Base-by-base conservation (phyloP, 1,284 basidiomycete genomes). In the Trichosporon inkin region DNA sequence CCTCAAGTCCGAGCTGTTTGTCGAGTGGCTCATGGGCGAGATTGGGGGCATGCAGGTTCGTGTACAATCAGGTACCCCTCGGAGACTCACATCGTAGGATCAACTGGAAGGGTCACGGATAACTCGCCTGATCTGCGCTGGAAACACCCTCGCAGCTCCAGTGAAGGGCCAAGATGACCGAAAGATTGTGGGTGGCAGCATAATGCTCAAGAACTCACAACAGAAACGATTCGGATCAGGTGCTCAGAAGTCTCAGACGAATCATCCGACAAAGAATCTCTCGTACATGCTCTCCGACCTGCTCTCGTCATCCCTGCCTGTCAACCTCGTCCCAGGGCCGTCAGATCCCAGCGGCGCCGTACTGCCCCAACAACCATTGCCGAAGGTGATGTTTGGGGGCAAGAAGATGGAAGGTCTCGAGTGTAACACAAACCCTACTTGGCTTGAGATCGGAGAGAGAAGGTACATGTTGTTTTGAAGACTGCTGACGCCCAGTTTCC, bases 301-400 rank as follows among this genome's bases (percentile, higher is more conserved):
- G 35, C 84, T 88, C 64, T 85, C 84, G 19, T 82, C 84, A 37
- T 81, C 85, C 22, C 81, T 93, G 70, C 87, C 89, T 5, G 81
- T 95, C 24, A 90, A 92, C 71, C 80, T 95, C 34, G 81, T 96
- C 19, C 90, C 95, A 0, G 94, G 95, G 11, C 84, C 86, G 53
- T 82, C 82, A 40, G 95, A 99, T 76, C 95, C 95, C 0, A 85
- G 92, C 7, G 90, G 90, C 0, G 83, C 85, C 0, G 90, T 95
- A 28, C 79, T 99, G 57, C 96, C 96, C 1, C 96, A 99, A 73
- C 95, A 98, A 73, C 84, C 91, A 0, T 83, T 99, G 67, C 96
- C 96, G 38, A 85, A 86, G 47, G 88, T 90, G 5, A 92, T 99
- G 85, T 89, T 99, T 64, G 89, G 90, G 19, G 80, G 83, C 1